Conservation (phyloP, 1,139 yeast genomes). For the Nakaseomyces nivariensis region DNA sequence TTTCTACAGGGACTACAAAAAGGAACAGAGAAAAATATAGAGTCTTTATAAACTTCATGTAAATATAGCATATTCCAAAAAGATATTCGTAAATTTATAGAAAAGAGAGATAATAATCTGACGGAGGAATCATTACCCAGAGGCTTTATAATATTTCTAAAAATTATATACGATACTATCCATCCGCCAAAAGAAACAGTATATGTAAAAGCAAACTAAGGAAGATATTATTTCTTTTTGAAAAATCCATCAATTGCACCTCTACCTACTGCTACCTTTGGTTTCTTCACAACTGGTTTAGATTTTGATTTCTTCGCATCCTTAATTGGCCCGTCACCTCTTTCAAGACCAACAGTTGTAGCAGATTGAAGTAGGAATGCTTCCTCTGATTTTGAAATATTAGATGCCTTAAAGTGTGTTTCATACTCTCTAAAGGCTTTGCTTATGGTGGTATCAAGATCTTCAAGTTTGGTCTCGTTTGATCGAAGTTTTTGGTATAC, state of each 20-base stretch:
- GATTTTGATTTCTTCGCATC: conserved; percentile 13
- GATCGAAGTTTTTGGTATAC: conserved; percentile 15
- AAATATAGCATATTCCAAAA: not conserved
- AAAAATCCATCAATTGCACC: conserved; percentile 61
- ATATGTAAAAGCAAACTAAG: too few species aligned
- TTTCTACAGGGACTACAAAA: conserved; percentile 29
- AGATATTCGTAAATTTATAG: too few species aligned
- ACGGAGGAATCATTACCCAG: too few species aligned
- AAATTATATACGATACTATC: too few species aligned
- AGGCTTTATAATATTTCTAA: too few species aligned
- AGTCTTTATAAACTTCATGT: not conserved
- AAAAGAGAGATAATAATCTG: too few species aligned
- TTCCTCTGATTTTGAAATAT: conserved; percentile 13
- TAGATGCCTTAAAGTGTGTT: conserved; percentile 7
- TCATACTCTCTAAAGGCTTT: conserved; percentile 10
- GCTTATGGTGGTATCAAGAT: conserved; percentile 6
- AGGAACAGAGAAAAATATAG: not conserved
- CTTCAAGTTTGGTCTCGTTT: conserved; percentile 2
- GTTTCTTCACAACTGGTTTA: conserved; percentile 17
- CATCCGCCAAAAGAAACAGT: not conserved
- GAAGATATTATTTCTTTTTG: conserved; percentile 21
- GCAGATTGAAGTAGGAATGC: conserved; percentile 22
- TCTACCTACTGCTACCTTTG: conserved; percentile 44
- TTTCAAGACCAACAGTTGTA: conserved; percentile 16
- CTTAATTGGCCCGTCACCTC: conserved; percentile 6